Conservation (phyloP, 495 filamentous ascomycete genomes). For the Penicillium canescens region DNA sequence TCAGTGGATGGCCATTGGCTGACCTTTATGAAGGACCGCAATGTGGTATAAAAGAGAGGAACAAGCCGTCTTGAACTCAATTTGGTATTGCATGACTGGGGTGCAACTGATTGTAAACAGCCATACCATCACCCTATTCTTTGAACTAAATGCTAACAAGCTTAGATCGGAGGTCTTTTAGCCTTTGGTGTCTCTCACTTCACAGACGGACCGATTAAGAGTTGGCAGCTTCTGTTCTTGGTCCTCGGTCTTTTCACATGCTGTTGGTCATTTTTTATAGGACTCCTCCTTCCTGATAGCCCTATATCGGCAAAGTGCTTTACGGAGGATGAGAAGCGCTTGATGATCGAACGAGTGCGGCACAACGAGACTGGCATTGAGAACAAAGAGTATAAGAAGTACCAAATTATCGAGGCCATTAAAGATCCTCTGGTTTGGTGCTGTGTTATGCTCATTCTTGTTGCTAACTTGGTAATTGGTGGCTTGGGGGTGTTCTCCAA, state of each 20-base stretch:
- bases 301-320: conserved; percentile 46
- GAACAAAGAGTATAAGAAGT: conserved; percentile 53
- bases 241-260: conserved; percentile 34
- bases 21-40: conserved; percentile 25
- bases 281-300: conserved; percentile 47
- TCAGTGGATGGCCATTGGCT: not conserved
- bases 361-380: conserved; percentile 56
- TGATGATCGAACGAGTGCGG: conserved; percentile 53
- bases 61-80: conserved; percentile 47
- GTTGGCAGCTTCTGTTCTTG: conserved; percentile 40
- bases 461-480: conserved; percentile 21
- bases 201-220: conserved; percentile 21
- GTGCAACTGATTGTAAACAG: conserved; percentile 16
- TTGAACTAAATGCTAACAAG: conserved; percentile 42
- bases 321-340: conserved; percentile 39
- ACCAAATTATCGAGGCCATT: conserved; percentile 49
- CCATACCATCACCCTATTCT: not conserved
- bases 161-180: conserved; percentile 46
- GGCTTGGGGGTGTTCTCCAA: conserved; percentile 34
- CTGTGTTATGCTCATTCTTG: conserved; percentile 16
- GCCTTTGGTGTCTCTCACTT: conserved; percentile 43
- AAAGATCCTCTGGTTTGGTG: conserved; percentile 38
- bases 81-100: conserved; percentile 44
- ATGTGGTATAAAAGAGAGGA: conserved; percentile 55
- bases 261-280: conserved; percentile 36